A percentile compares a stretch with the other conserved stretches of the same genome.
These are phyloP conservation scores for Saposhnikovia divaricata DNA, from an alignment of 129 eudicot species.

Conservation along the genomic window DNA sequence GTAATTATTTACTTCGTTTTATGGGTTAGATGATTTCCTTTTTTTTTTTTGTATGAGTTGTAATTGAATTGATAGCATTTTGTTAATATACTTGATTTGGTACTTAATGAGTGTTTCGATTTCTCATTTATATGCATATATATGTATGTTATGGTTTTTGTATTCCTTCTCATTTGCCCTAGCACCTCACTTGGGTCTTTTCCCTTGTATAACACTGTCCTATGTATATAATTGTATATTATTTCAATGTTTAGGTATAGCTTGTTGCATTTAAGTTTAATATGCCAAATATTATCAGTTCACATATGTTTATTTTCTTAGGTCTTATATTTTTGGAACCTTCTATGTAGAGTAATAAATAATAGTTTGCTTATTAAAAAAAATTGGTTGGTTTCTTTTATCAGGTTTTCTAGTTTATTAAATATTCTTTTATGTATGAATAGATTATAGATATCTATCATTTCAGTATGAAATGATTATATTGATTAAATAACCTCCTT, in stretches of 20 bases:
- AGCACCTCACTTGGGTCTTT: background rate
- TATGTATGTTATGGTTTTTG: background rate
- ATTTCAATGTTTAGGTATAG: background rate
- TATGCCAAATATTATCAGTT: background rate
- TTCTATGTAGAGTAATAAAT: background rate
- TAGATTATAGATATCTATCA: background rate
- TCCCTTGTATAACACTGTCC: background rate
- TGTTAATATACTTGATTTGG: background rate
- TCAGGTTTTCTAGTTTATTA: background rate
- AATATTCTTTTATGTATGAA: background rate
- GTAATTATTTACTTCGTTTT: background rate
- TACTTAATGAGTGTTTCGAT: background rate
- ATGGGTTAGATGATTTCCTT: background rate
- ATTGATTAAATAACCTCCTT: background rate
- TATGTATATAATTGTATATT: background rate
- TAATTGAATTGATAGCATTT: background rate
- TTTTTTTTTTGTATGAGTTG: background rate
- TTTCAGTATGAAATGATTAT: background rate
- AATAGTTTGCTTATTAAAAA: background rate
- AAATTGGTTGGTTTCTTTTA: background rate
- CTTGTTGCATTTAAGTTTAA: background rate
- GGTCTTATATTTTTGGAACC: background rate
- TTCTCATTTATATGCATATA: background rate
- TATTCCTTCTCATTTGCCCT: background rate
- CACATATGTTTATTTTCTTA: background rate